Conservation (phyloP, 352 stramenopile species). For the Pythium aphanidermatum region DNA sequence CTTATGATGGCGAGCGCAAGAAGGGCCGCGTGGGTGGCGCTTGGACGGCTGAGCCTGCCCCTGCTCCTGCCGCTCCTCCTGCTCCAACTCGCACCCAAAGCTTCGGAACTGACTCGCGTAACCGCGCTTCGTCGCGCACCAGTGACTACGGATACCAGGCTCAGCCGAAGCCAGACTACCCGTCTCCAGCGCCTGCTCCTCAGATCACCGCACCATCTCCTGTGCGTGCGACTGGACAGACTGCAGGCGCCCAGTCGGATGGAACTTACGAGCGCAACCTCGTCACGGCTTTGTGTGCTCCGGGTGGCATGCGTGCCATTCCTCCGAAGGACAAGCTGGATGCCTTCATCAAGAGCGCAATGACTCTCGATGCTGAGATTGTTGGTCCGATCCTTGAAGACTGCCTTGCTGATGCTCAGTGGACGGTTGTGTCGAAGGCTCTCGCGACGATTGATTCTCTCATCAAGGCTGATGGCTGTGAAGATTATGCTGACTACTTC, state of each 20-base stretch:
- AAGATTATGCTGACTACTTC: constrained; percentile 84
- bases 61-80: constrained; percentile 12
- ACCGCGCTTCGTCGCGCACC: constrained; percentile 16
- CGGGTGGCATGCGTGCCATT: constrained; percentile 92
- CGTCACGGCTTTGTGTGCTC: constrained; percentile 89
- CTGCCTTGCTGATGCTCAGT: constrained; percentile 87
- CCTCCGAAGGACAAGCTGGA: constrained; percentile 93
- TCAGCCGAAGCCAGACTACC: constrained; percentile 11
- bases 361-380: constrained; percentile 91
- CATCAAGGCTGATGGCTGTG: constrained; percentile 70
- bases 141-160: constrained; percentile 53
- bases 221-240: constrained; percentile 36
- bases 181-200: constrained; percentile 3
- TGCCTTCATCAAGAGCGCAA: constrained; percentile 85
- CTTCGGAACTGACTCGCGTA: constrained; percentile 25
- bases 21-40: constrained; percentile 77
- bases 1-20: constrained; percentile 78
- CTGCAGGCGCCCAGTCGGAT: constrained; percentile 70
- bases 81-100: constrained; percentile 32
- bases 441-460: constrained; percentile 91
- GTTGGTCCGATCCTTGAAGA: constrained; percentile 93
- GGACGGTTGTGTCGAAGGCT: constrained; percentile 91
- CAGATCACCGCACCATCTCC: background rate
- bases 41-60: constrained; percentile 38
- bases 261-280: constrained; percentile 92